phyloP scores from a whole-genome alignment of 768 basidiomycete genomes.

The Serendipita sp. region DNA sequence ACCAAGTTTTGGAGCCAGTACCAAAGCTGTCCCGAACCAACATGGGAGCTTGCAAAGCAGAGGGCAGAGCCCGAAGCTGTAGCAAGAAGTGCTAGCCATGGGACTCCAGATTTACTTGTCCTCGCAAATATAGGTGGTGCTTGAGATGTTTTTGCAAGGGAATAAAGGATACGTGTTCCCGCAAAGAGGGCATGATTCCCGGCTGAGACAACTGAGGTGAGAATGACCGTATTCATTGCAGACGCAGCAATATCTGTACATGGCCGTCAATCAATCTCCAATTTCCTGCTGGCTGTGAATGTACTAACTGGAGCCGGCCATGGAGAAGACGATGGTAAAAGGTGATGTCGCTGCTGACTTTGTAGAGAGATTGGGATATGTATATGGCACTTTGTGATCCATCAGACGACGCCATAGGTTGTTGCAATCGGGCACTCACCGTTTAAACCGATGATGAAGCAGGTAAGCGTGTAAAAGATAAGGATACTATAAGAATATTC shows the following conservation, averaged over 20 bases:
- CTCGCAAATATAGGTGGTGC: slow-evolving; percentile 55
- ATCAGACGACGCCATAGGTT: slow-evolving; percentile 1
- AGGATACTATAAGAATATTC: slow-evolving; percentile 38
- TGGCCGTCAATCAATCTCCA: neutral
- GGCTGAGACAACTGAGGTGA: slow-evolving; percentile 70
- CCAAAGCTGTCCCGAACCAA: slow-evolving; percentile 67
- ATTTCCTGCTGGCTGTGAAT: neutral
- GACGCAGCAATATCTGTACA: slow-evolving; percentile 51
- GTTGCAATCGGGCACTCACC: slow-evolving; percentile 27
- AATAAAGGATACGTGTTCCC: slow-evolving; percentile 39
- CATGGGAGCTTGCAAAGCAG: slow-evolving; percentile 61
- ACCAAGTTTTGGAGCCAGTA: slow-evolving; percentile 78
- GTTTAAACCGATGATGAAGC: slow-evolving; percentile 70
- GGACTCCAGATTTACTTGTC: slow-evolving; percentile 50
- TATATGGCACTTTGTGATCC: slow-evolving; percentile 44
- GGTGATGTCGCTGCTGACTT: slow-evolving; percentile 62
- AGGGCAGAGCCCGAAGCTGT: slow-evolving; percentile 62
- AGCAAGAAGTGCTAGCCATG: slow-evolving; percentile 48
- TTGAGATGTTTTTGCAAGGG: slow-evolving; percentile 25
- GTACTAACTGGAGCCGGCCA: slow-evolving; percentile 53
- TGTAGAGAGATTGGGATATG: slow-evolving; percentile 63
- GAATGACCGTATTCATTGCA: slow-evolving; percentile 74
- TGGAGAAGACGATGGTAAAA: slow-evolving; percentile 70
- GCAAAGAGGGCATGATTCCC: slow-evolving; percentile 80
- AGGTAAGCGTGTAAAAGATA: slow-evolving; percentile 64